Evolutionary conservation across 2,329 filamentous ascomycete genomes (phyloP), one percentile per base, ranked within the genome.

Genomic region (Calonectria hongkongensis): DNA sequence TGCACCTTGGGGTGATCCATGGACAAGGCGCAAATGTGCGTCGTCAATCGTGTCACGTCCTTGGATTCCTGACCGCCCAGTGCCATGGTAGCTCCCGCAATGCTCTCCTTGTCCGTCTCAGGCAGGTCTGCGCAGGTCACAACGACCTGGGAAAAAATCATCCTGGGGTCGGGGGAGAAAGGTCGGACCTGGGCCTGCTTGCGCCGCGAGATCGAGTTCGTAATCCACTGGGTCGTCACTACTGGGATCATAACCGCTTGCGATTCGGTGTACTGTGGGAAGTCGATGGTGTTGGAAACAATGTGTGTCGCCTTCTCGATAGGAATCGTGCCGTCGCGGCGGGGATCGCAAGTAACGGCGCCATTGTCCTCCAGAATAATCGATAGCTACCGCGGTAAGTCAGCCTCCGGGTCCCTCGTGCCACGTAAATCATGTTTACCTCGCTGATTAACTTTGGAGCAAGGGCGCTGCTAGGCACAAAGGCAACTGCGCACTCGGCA

Each of bases 101-200:
- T 98, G 13, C 95, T 94, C 85, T 98, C 96, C 82, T 95, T 94
- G 83, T 99, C 97, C 43, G 92, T 94, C 43, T 91, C 87, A 0
- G 97, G 97, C 58, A 99, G 91, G 79, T 97, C 94, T 58, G 93
- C 95, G 81, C 94, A 97, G 39, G 93, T 94, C 21, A 98, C 89
- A 33, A 94, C 90, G 50, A 98, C 93, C 77, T 95, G 93, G 65
- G 94, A 94, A 84, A 99, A 94, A 82, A 98, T 97, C 82, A 98
- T 92, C 71, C 94, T 91, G 2, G 96, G 96, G 79, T 99, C 97
- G 1, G 97, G 97, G 56, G 94, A 98, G 83, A 94, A 97, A 18
- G 95, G 94, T 48, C 96, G 92, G 12, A 96, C 91, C 78, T 95
- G 95, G 41, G 92, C 92, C 67, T 93, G 88, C 81, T 94, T 96